Evolutionary conservation across 257 asterid species (phyloP).

Genomic region (Jaltomata sinuosa): DNA sequence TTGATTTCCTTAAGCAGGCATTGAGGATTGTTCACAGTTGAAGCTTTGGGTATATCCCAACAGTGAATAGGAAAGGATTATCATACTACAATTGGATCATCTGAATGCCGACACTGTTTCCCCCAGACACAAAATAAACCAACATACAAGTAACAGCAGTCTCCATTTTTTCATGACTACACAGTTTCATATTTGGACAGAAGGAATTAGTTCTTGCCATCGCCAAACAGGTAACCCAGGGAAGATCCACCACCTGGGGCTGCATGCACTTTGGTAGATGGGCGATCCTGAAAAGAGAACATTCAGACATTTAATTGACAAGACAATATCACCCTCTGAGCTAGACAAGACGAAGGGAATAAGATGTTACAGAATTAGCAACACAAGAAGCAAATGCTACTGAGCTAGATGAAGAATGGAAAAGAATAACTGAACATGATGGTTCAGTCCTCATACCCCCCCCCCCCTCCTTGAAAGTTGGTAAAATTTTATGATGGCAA

Average conservation of each 20-base stretch:
- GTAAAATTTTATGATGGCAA: background rate
- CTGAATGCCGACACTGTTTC: background rate
- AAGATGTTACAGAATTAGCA: background rate
- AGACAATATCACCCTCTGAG: background rate
- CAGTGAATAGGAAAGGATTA: background rate
- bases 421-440: background rate
- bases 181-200: background rate
- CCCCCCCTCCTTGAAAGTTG: background rate
- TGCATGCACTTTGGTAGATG: conserved; percentile 18
- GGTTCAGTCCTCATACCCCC: background rate
- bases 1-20: background rate
- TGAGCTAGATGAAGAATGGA: background rate
- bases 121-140: background rate
- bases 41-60: background rate
- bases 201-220: background rate
- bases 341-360: background rate
- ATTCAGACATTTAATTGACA: background rate
- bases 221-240: conserved; percentile 12
- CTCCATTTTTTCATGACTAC: background rate
- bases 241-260: conserved; percentile 24
- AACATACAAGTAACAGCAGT: background rate
- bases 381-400: background rate
- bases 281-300: conserved; percentile 15
- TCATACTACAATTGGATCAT: background rate
- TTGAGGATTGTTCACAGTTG: background rate